Base-by-base conservation (phyloP, 495 filamentous ascomycete species). In the Choiromyces venosus region DNA sequence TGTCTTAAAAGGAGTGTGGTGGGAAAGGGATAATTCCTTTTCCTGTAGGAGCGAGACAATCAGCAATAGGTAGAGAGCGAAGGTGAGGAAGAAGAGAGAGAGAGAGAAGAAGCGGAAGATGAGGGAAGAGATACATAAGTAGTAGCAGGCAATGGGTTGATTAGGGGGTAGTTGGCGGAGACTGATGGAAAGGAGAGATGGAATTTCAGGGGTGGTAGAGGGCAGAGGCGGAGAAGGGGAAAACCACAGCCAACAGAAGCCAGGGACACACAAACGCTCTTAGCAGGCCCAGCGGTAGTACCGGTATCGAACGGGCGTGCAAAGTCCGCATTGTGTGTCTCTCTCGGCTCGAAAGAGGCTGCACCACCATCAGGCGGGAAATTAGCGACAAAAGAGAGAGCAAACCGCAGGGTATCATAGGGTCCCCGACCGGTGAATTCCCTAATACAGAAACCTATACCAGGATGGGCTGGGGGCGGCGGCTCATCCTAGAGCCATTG, bases 1-100 rank as follows among this genome's bases (percentile, higher is more conserved):
- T 67, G 75, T 73, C 74, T 76, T 70, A 44, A 69, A 76, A 76
- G 25, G 75, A 77, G 68, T 77, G 75, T 77, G 73, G 37, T 69
- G 70, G 37, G 74, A 73, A 77, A 73, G 70, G 75, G 40, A 77
- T 16, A 29, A 73, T 71, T 69, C 75, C 67, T 73, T n/a, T 77
- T 70, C 74, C 75, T 67, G 73, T 68, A 52, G 64, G 74, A 71
- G 19, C 65, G 38, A 67, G 70, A 70, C 74, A 70, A 73, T 73
- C 69, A 77, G 75, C 56, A 77, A 77, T 25, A 44, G 25, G 72
- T 64, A 68, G 69, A 73, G 42, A 65, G 61, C 46, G 65, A 75
- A 65, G 68, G 73, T 56, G 36, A 76, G 36, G 69, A 73, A 67
- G 33, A 69, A 66, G 66, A 65, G 68, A 66, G 71, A 38, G 66